Conservation (phyloP, 2,329 filamentous ascomycete species). For the Dactylellina drechsleri region DNA sequence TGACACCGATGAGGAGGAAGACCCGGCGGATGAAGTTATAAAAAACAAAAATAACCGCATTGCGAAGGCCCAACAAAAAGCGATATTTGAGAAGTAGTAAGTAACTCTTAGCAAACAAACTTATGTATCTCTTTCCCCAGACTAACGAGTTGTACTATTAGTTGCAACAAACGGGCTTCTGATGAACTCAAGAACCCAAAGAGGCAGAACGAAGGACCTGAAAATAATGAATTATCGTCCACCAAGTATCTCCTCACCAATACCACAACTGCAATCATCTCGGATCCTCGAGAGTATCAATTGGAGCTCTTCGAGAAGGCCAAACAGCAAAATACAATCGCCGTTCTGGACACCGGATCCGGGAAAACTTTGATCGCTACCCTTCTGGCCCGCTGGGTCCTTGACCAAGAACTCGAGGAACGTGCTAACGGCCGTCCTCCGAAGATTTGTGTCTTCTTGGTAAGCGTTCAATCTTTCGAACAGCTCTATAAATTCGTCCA, state of each 20-base stretch:
- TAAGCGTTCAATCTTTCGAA: conserved; percentile 60
- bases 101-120: background rate
- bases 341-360: conserved; percentile 91
- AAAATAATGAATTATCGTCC: conserved; percentile 40
- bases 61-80: conserved; percentile 33
- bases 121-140: background rate
- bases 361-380: conserved; percentile 97
- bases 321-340: conserved; percentile 85
- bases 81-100: conserved; percentile 48
- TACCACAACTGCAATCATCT: conserved; percentile 70
- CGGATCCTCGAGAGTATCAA: conserved; percentile 87
- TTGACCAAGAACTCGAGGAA: conserved; percentile 80
- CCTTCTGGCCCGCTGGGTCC: conserved; percentile 78
- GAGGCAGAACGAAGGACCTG: conserved; percentile 10
- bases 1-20: conserved; percentile 20
- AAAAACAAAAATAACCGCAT: conserved; percentile 19
- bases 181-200: conserved; percentile 31
- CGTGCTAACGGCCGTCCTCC: conserved; percentile 70
- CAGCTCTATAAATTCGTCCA: background rate
- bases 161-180: conserved; percentile 34
- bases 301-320: conserved; percentile 89
- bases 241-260: conserved; percentile 28
- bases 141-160: background rate
- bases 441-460: conserved; percentile 85
- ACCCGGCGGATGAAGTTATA: conserved; percentile 10